Evolutionary conservation across 2,329 filamentous ascomycete species (phyloP).

Genomic region (Sclerotinia borealis): DNA sequence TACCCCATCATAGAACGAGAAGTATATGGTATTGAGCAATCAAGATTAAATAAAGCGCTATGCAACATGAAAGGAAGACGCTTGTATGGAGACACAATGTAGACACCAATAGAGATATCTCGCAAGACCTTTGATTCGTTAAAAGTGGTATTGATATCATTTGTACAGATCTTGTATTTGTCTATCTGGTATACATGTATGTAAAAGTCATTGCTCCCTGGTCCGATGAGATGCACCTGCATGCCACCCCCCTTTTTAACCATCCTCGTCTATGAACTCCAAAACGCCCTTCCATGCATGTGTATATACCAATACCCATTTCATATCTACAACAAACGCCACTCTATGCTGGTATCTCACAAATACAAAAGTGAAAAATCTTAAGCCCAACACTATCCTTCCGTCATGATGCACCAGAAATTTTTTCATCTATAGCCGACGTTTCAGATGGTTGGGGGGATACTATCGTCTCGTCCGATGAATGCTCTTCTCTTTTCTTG

Average conservation of each 20-base stretch:
- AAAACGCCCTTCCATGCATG: conserved; percentile 7
- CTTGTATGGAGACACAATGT: not conserved
- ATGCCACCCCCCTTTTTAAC: not conserved
- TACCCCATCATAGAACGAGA: conserved; percentile 82
- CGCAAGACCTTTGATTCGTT: not conserved
- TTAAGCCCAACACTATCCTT: not conserved
- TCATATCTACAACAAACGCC: conserved; percentile 9
- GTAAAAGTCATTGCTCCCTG: too few species aligned
- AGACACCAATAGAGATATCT: not conserved
- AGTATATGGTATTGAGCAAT: conserved; percentile 80
- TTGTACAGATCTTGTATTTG: conserved; percentile 1
- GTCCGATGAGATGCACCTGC: not conserved
- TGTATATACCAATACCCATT: conserved; percentile 5
- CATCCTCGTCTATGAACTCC: not conserved
- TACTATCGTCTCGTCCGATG: not conserved
- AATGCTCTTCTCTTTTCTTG: not conserved
- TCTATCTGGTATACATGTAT: not conserved
- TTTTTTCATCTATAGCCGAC: not conserved
- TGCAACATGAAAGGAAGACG: not conserved
- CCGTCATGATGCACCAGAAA: not conserved
- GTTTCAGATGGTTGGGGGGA: not conserved
- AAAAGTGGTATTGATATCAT: not conserved
- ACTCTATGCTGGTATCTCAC: conserved; percentile 4
- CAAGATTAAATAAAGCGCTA: not conserved
- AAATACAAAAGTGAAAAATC: not conserved